Base-by-base conservation (phyloP, 73 alveolate genomes). In the Paramecium caudatum region DNA sequence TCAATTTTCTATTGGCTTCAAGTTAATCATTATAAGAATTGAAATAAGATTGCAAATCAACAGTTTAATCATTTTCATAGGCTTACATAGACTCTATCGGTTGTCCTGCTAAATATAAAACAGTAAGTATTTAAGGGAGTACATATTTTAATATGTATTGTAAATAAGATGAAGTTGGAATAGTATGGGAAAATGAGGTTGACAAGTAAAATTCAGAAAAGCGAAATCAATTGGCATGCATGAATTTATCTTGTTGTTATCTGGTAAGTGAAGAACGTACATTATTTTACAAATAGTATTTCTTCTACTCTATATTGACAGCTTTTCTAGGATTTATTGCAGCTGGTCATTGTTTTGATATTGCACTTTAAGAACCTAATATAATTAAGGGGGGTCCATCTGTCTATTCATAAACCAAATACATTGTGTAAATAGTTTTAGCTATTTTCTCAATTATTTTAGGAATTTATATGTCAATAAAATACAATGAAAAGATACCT, bases 291-390 rank as follows among this genome's bases (percentile, higher is more conserved):
- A 74, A 74, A 43, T 13, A 74, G 43, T 74, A 74, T 43, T 74
- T 74, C 32, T 74, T 74, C 23, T 41, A 41, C 21, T 19, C 88
- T 6, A 41, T 74, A 9, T 43, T 74, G 45, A 74, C 88, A n/a
- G 62, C 88, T 21, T 74, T 74, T 5, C 16, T 74, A 39, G 88
- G 88, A 45, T 74, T 74, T 6, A 74, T 74, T 10, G 88, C 55
- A 74, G 88, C 88, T 16, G 88, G 88, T 41, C 88, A 74, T 41
- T 74, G 88, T 37, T 74, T 74, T 74, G 88, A 74, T 41, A 37
- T 74, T 16, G 88, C 88, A 3, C 23, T 74, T 0, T 19, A 74
- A 45, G 68, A 74, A 27, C 88, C 88, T 1, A 39, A 74, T 37
- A 43, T 41, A 1, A 74, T 74, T 36, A 74, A 74, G 15, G 88